Evolutionary conservation across 805 yeast species (phyloP).

Genomic region (Zygosaccharomyces bisporus): DNA sequence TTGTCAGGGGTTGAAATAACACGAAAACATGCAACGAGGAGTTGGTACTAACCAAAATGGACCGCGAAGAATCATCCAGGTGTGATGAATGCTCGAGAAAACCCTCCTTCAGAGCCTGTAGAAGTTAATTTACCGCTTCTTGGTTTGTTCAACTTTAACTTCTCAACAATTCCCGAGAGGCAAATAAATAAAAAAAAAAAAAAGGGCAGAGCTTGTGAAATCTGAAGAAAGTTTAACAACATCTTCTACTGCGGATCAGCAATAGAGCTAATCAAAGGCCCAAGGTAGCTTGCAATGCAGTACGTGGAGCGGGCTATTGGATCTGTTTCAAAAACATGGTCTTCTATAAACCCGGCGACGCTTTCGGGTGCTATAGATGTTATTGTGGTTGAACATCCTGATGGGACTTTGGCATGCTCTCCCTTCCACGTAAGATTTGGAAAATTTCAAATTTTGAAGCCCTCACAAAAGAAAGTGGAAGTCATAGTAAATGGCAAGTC

Average conservation of each 20-base stretch:
- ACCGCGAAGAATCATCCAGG: background rate
- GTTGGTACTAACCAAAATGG: background rate
- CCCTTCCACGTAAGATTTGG: slow-evolving; percentile 98
- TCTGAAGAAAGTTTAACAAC: background rate
- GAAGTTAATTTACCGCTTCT: background rate
- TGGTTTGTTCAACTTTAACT: background rate
- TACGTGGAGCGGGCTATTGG: slow-evolving; percentile 95
- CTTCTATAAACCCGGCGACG: slow-evolving; percentile 93
- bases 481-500: slow-evolving; percentile 78
- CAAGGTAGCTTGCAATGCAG: slow-evolving; percentile 54
- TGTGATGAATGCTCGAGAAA: background rate
- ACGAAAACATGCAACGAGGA: background rate
- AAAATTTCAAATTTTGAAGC: slow-evolving; percentile 84
- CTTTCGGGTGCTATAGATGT: slow-evolving; percentile 96
- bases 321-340: slow-evolving; percentile 95
- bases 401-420: slow-evolving; percentile 75
- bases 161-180: slow-evolving; percentile 7
- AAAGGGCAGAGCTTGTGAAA: background rate
- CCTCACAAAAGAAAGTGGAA: slow-evolving; percentile 91
- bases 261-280: background rate
- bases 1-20: background rate
- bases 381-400: slow-evolving; percentile 86
- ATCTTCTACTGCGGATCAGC: background rate
- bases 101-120: background rate
- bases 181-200: slow-evolving; percentile 5